These are phyloP conservation scores for Petunia hybrid DNA, from an alignment of 305 asterid genomes.

Conservation along the genomic window DNA sequence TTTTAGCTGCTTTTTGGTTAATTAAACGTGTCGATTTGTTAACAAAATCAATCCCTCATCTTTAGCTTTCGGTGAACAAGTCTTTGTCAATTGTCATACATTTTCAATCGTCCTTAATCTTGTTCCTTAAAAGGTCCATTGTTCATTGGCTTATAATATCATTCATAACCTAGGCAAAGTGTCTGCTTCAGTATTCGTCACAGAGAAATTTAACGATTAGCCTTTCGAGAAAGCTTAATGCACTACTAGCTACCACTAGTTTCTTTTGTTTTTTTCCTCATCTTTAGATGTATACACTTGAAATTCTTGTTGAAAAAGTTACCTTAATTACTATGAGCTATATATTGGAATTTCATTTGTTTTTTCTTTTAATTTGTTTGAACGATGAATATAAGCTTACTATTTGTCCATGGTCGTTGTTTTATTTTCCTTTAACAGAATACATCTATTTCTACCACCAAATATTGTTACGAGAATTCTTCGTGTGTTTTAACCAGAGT, in stretches of 20 bases:
- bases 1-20: too few relatives aligned
- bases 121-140: background rate
- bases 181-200: background rate
- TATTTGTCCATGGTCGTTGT: too few relatives aligned
- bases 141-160: slow-evolving; percentile 8
- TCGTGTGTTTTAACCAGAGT: too few relatives aligned
- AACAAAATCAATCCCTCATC: background rate
- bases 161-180: background rate
- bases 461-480: too few relatives aligned
- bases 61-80: background rate
- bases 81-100: background rate
- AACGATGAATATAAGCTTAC: too few relatives aligned
- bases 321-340: too few relatives aligned
- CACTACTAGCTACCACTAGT: background rate
- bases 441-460: too few relatives aligned
- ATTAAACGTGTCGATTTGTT: background rate
- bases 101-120: background rate
- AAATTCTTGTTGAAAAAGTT: too few relatives aligned
- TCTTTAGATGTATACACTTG: background rate
- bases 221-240: background rate
- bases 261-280: background rate
- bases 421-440: too few relatives aligned
- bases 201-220: background rate
- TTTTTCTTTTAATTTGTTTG: too few relatives aligned
- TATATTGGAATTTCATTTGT: too few relatives aligned